Conservation (phyloP, 345 rosid genomes). For the Citrus inodora region DNA sequence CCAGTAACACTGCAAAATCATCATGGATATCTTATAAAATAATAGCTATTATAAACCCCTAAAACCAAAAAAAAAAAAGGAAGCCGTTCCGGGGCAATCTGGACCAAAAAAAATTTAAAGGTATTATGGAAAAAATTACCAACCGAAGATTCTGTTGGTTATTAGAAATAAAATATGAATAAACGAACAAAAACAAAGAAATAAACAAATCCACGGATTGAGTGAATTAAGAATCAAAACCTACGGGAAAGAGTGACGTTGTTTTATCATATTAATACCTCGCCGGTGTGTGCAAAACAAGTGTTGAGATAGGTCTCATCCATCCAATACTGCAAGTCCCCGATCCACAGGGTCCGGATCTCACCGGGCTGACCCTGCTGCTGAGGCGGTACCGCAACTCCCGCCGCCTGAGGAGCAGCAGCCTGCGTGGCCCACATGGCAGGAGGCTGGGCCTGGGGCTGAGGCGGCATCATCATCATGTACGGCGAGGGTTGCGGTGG, state of each 20-base stretch:
- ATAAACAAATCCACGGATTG: not conserved
- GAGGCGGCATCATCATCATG: slow-evolving; percentile 48
- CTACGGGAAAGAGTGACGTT: not conserved
- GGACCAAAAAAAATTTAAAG: not conserved
- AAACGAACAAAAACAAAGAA: not conserved
- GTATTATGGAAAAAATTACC: not conserved
- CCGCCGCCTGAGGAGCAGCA: slow-evolving; percentile 17
- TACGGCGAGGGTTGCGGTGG: slow-evolving; percentile 29
- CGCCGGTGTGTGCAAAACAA: slow-evolving; percentile 68
- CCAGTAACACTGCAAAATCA: not conserved
- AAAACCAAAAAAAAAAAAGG: not conserved
- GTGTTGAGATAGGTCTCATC: slow-evolving; percentile 59
- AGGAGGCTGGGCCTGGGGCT: slow-evolving; percentile 37
- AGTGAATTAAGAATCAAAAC: not conserved
- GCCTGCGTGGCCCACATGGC: slow-evolving; percentile 56
- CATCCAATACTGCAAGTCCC: slow-evolving; percentile 96
- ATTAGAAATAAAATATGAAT: not conserved
- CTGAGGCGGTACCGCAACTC: slow-evolving; percentile 18
- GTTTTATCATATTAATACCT: slow-evolving; percentile 30
- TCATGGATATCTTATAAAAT: not conserved
- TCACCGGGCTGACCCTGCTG: slow-evolving; percentile 57
- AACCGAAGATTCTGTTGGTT: not conserved
- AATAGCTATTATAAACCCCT: not conserved
- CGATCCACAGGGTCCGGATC: slow-evolving; percentile 95
- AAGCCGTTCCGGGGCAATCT: not conserved